Evolutionary conservation across 2,329 filamentous ascomycete genomes (phyloP).

Genomic region (Periconia digitata): DNA sequence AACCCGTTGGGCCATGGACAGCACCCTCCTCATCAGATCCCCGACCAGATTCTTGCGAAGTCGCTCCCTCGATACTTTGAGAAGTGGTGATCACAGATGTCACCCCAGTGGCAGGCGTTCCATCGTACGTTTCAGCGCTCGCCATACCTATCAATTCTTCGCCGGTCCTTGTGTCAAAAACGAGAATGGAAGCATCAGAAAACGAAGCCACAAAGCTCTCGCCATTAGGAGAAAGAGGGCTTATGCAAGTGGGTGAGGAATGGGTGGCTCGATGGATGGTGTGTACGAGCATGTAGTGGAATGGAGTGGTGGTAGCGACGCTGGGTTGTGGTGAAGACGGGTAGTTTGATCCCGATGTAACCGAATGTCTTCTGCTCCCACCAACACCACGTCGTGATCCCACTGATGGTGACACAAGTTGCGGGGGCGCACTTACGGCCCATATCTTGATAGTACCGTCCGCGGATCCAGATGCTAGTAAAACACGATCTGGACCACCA

Average conservation of each 20-base stretch:
- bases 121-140: conserved; percentile 90
- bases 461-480: conserved; percentile 88
- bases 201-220: conserved; percentile 93
- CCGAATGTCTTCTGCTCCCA: conserved; percentile 84
- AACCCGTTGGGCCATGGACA: conserved; percentile 79
- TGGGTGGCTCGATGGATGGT: conserved; percentile 72
- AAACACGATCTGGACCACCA: conserved; percentile 79
- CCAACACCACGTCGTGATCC: conserved; percentile 68
- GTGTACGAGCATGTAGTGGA: conserved; percentile 85
- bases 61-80: conserved; percentile 70
- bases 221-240: conserved; percentile 78
- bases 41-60: conserved; percentile 59
- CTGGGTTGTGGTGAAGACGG: conserved; percentile 88
- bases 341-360: conserved; percentile 91
- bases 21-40: conserved; percentile 71
- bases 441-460: conserved; percentile 92
- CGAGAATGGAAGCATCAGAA: conserved; percentile 82
- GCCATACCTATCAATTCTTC: conserved; percentile 93
- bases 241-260: conserved; percentile 86
- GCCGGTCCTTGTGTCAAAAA: conserved; percentile 89
- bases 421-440: conserved; percentile 89
- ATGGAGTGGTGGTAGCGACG: conserved; percentile 80
- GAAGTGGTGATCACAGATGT: conserved; percentile 91
- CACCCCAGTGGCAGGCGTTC: conserved; percentile 77
- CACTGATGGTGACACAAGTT: conserved; percentile 77